Percentiles rank a stretch among this genome's conserved stretches.
These are phyloP conservation scores for Calonectria pseudoreteaudii DNA, from an alignment of 2,329 filamentous ascomycete genomes.

Conservation along the genomic window DNA sequence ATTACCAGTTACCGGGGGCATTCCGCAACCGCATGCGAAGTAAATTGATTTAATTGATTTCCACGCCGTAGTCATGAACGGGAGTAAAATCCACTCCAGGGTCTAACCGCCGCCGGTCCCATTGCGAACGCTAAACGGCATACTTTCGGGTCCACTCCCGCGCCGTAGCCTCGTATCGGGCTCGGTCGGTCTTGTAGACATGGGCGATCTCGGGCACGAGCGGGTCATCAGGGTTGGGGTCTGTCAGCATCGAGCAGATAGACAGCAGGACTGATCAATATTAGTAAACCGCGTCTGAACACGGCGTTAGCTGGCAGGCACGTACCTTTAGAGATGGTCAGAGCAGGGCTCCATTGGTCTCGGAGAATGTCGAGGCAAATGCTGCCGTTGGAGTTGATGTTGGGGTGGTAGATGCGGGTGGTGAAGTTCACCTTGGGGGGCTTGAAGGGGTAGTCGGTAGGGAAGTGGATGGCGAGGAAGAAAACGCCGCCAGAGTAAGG, in stretches of 20 bases:
- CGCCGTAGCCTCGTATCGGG: constrained; percentile 95
- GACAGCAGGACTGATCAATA: constrained; percentile 84
- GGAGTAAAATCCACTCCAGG: constrained; percentile 43
- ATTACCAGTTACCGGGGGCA: constrained; percentile 34
- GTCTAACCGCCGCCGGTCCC: constrained; percentile 39
- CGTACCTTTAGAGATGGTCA: constrained; percentile 97
- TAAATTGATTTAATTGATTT: constrained; percentile 40
- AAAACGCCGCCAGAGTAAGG: constrained; percentile 99
- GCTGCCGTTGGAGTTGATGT: constrained; percentile 99
- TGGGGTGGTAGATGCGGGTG: constrained; percentile 99
- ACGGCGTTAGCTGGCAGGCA: not conserved
- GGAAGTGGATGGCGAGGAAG: constrained; percentile 99
- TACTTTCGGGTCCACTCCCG: constrained; percentile 99
- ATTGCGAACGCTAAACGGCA: constrained; percentile 75
- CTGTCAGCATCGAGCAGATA: constrained; percentile 99
- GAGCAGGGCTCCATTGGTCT: constrained; percentile 98
- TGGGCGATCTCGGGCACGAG: constrained; percentile 99
- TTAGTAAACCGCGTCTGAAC: constrained; percentile 19
- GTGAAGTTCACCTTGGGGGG: constrained; percentile 99
- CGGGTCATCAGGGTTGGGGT: constrained; percentile 98
- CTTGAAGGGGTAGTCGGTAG: constrained; percentile 99
- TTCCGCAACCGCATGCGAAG: constrained; percentile 41
- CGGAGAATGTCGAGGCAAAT: constrained; percentile 98
- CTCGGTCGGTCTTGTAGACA: constrained; percentile 99
- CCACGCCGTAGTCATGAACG: constrained; percentile 43